These are phyloP conservation scores for Retiboletus flavoniger DNA, from an alignment of 1,284 basidiomycete species.

Conservation along the genomic window DNA sequence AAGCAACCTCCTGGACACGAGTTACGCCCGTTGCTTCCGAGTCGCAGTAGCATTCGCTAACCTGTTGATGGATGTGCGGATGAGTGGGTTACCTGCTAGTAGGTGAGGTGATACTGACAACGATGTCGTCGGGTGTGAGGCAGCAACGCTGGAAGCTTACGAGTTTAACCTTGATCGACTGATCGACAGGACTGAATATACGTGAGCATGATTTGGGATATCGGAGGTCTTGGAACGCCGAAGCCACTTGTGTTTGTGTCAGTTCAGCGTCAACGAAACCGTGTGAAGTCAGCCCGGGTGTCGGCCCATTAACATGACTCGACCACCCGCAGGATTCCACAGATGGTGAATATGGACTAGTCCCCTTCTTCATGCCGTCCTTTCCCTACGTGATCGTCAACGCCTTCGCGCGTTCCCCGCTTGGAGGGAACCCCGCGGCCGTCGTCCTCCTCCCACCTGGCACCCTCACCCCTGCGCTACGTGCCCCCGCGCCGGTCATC, in stretches of 20 bases:
- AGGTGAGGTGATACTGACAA: no score
- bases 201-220: no score
- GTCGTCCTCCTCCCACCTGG: slow-evolving; percentile 42
- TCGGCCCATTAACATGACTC: no score
- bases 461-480: slow-evolving; percentile 19
- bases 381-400: slow-evolving; percentile 29
- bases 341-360: no score
- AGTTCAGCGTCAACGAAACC: no score
- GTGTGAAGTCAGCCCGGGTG: no score
- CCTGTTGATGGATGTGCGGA: neutral
- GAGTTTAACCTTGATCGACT: slow-evolving; percentile 14
- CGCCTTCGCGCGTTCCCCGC: slow-evolving; percentile 46
- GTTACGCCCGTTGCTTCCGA: neutral
- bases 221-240: no score
- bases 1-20: neutral
- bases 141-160: neutral
- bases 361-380: neutral
- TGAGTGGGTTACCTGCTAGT: no score
- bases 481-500: slow-evolving; percentile 16
- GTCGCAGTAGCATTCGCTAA: neutral
- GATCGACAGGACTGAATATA: no score
- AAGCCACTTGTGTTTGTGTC: no score
- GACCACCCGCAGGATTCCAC: no score
- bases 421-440: slow-evolving; percentile 54
- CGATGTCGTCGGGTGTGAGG: no score